Percentiles rank a stretch among this genome's conserved stretches.
These are phyloP conservation scores for Apiotrichum brassicae DNA, from an alignment of 1,284 basidiomycete species.

Conservation along the genomic window DNA sequence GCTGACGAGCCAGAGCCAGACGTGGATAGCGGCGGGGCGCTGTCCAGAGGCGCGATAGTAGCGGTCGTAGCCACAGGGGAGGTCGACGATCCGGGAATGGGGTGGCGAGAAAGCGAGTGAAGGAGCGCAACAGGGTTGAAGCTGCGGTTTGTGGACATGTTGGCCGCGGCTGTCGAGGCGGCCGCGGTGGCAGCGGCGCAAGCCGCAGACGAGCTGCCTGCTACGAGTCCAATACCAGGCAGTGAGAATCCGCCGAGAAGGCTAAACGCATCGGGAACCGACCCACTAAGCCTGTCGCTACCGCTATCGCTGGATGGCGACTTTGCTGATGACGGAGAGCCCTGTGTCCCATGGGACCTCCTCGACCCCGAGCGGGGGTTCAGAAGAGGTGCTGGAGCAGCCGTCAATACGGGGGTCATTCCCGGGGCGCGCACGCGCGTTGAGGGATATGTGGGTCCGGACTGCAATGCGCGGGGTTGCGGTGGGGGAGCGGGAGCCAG, in stretches of 20 bases:
- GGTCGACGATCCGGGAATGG: constrained; percentile 1
- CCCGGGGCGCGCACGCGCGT: background rate
- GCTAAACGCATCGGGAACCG: background rate
- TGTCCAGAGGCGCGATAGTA: background rate
- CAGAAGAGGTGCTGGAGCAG: background rate
- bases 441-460: background rate
- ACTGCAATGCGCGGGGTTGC: background rate
- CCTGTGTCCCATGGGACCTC: no score
- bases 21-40: background rate
- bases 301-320: background rate
- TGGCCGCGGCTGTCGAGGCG: background rate
- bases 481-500: background rate
- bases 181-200: no score
- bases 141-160: background rate
- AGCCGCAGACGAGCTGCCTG: no score
- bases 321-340: background rate
- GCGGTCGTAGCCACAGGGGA: background rate
- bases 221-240: background rate
- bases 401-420: background rate
- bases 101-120: background rate
- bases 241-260: constrained; percentile 1
- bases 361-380: no score
- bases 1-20: background rate
- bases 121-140: background rate
- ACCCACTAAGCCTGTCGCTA: background rate